Evolutionary conservation across 345 rosid genomes (phyloP).

Genomic region (Melaleuca quinquenervia): DNA sequence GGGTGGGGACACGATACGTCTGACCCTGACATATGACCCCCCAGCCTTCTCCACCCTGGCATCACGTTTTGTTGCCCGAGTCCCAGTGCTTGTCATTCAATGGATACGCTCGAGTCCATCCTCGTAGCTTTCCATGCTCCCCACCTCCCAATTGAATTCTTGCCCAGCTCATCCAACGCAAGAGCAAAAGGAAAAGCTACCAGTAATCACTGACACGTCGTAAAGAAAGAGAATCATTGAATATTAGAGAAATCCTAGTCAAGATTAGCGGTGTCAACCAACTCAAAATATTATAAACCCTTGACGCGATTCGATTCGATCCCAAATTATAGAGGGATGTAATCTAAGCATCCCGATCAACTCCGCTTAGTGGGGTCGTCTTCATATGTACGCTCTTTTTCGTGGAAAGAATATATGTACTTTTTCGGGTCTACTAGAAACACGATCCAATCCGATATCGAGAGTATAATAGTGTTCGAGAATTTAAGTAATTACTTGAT

Average conservation of each 20-base stretch:
- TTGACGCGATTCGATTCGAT: too few species aligned
- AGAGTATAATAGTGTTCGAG: too few species aligned
- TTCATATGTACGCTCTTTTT: too few species aligned
- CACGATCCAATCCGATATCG: too few species aligned
- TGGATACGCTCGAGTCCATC: neutral
- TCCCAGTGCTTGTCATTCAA: neutral
- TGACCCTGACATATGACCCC: neutral
- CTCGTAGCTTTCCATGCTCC: neutral
- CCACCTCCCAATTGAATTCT: neutral
- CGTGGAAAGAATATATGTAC: too few species aligned
- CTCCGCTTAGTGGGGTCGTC: too few species aligned
- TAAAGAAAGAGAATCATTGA: neutral
- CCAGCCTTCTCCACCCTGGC: neutral
- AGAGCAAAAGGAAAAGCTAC: neutral
- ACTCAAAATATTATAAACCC: too few species aligned
- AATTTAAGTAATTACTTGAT: too few species aligned
- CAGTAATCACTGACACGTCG: neutral
- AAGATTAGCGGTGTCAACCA: neutral
- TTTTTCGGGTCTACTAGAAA: too few species aligned
- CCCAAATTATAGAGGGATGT: too few species aligned
- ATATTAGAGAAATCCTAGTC: neutral
- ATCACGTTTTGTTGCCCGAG: neutral
- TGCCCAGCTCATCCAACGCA: neutral
- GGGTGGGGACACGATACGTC: neutral
- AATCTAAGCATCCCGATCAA: too few species aligned